Evolutionary conservation across 1,139 yeast species (phyloP).

Genomic region (Geotrichum histeridarum): DNA sequence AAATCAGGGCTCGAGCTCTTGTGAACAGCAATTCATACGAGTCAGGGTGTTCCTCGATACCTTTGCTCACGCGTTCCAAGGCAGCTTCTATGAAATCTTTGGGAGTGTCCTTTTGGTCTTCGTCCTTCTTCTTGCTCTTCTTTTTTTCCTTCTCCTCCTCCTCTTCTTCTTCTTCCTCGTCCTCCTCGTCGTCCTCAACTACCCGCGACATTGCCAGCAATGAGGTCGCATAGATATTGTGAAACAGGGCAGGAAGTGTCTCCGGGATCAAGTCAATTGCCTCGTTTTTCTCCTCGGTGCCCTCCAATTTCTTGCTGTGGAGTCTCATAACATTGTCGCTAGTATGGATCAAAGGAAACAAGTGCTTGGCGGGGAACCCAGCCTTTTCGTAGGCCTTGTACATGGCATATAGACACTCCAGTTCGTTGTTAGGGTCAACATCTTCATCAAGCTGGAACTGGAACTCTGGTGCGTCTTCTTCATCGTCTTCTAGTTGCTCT

Average conservation of each 20-base stretch:
- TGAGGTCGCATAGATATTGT: conserved; percentile 68
- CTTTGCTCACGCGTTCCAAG: conserved; percentile 61
- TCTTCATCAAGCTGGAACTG: conserved; percentile 68
- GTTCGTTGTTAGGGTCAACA: conserved; percentile 70
- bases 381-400: conserved; percentile 31
- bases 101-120: conserved; percentile 36
- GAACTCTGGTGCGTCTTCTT: conserved; percentile 38
- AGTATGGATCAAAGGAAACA: conserved; percentile 59
- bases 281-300: background rate
- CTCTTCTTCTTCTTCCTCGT: conserved; percentile 20
- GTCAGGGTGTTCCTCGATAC: conserved; percentile 48
- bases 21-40: conserved; percentile 46
- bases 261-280: conserved; percentile 18
- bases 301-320: conserved; percentile 16
- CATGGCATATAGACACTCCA: conserved; percentile 65
- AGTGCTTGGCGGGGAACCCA: conserved; percentile 8
- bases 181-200: conserved; percentile 22
- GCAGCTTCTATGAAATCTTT: conserved; percentile 63
- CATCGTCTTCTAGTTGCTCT: conserved; percentile 17
- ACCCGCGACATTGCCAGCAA: conserved; percentile 32
- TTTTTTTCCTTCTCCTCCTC: conserved; percentile 21
- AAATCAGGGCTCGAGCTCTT: conserved; percentile 51
- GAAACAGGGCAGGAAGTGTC: conserved; percentile 55
- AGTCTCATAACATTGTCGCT: conserved; percentile 48
- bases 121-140: conserved; percentile 6